Evolutionary conservation across 306 rosid genomes (phyloP), one percentile per base, ranked within the genome.

Genomic region (Lupinus albus): DNA sequence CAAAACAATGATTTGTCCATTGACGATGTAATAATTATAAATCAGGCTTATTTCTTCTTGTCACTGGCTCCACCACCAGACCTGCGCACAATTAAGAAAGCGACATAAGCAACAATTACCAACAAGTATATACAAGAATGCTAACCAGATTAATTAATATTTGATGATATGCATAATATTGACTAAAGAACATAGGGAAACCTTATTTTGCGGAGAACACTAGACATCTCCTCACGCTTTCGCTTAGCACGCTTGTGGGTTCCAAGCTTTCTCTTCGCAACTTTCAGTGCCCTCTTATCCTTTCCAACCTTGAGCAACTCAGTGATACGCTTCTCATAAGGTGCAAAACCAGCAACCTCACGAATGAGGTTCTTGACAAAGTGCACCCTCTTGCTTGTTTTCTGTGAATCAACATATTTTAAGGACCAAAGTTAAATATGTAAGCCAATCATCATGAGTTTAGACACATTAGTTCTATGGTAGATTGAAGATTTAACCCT

Each of bases 271-370:
- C 91, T 77, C 60, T 89, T 93, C 0, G 97, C 98, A 28, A 88
- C 95, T 42, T 89, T 88, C 15, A 89, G 68, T 0, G 98, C 97
- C 5, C 94, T 83, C 85, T 93, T 89, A 52, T 93, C 98, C 59
- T 93, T 93, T 2, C 97, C 98, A 8, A 93, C 97, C 77, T 93
- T 93, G n/a, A 93, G 83, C 66, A 93, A 88, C 97, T 93, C 98
- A 39, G 96, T 93, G 10, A 93, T 93, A 45, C 96, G 83, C 84
- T 93, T 89, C 64, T 89, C 98, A 38, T 93, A 93, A 2, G 95
- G 97, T 0, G 98, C 97, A 55, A 93, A 89, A 0, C 96, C 97
- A 46, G 98, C 90, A 45, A 93, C 97, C 72, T 89, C 97, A 1
- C 98, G 69, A 0, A 93, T 93, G 76, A 93, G 79, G 52, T 55